Evolutionary conservation across 2,329 filamentous ascomycete genomes (phyloP).

Genomic region (Penicillium sp.): DNA sequence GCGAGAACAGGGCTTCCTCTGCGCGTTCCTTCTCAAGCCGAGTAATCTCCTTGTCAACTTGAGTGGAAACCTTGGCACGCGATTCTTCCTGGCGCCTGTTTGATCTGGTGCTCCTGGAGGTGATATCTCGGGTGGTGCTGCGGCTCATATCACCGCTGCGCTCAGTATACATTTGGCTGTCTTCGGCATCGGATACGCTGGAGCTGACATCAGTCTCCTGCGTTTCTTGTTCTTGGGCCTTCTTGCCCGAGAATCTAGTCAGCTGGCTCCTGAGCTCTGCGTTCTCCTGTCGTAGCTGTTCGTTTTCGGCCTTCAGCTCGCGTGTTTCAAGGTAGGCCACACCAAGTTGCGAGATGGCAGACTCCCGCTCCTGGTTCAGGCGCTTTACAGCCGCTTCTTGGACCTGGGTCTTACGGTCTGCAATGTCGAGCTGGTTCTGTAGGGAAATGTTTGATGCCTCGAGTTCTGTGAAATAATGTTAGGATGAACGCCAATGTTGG

Average conservation of each 20-base stretch:
- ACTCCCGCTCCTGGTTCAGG: conserved; percentile 54
- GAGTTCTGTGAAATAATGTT: conserved; percentile 37
- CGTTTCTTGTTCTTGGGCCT: conserved; percentile 28
- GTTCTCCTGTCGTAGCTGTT: conserved; percentile 37
- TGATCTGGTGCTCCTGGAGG: conserved; percentile 29
- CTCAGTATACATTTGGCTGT: conserved; percentile 33
- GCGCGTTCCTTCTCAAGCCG: conserved; percentile 36
- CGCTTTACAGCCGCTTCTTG: conserved; percentile 53
- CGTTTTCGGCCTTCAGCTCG: conserved; percentile 41
- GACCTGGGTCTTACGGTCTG: conserved; percentile 52
- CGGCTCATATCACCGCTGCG: conserved; percentile 27
- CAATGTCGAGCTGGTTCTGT: conserved; percentile 52
- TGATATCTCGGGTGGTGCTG: conserved; percentile 30
- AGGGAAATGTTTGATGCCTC: conserved; percentile 52
- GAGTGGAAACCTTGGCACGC: conserved; percentile 29
- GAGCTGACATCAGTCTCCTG: conserved; percentile 25
- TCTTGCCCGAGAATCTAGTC: conserved; percentile 23
- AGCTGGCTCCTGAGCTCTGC: conserved; percentile 37
- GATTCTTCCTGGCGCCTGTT: conserved; percentile 28
- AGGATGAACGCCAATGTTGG: conserved; percentile 22
- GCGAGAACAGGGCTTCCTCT: conserved; percentile 38
- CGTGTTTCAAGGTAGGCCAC: conserved; percentile 53
- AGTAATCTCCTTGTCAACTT: conserved; percentile 36
- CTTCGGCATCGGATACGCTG: conserved; percentile 25
- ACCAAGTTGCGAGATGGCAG: conserved; percentile 54